Percentiles rank a stretch among this genome's conserved stretches.
Conservation (phyloP, 225 moss, liverwort and hornwort species). For the Bryoerythrophyllum caledonicum region DNA sequence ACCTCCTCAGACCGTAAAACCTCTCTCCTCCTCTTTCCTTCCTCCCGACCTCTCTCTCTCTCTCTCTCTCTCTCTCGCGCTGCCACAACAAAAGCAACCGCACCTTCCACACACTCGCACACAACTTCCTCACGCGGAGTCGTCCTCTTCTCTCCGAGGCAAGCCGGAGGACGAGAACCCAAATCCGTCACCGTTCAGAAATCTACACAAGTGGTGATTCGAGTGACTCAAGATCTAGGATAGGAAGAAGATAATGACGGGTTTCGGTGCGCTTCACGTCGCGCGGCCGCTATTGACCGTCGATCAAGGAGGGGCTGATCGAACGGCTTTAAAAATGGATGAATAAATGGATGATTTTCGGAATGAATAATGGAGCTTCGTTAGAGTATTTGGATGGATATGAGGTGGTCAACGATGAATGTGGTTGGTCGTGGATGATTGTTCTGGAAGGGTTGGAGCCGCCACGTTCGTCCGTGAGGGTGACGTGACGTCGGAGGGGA, state of each 20-base stretch:
- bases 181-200: not conserved
- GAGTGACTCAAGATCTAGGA: not conserved
- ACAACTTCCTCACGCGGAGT: not conserved
- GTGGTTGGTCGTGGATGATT: not conserved
- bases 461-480: not conserved
- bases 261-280: not conserved
- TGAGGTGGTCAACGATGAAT: no score
- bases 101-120: not conserved
- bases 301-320: not conserved
- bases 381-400: not conserved
- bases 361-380: not conserved
- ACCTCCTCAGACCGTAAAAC: constrained; percentile 11
- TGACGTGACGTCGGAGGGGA: not conserved
- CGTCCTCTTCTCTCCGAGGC: not conserved
- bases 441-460: constrained; percentile 19
- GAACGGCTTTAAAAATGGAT: not conserved
- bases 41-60: no score
- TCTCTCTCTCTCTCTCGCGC: no score
- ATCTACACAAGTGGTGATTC: not conserved
- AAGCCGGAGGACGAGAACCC: not conserved
- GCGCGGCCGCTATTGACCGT: not conserved
- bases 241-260: not conserved
- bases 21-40: not conserved
- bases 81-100: no score
- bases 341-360: not conserved